Percentiles rank a stretch among this genome's conserved stretches.
Evolutionary conservation across 108 stramenopile species (phyloP).

Genomic region (Conticribra guillardii): DNA sequence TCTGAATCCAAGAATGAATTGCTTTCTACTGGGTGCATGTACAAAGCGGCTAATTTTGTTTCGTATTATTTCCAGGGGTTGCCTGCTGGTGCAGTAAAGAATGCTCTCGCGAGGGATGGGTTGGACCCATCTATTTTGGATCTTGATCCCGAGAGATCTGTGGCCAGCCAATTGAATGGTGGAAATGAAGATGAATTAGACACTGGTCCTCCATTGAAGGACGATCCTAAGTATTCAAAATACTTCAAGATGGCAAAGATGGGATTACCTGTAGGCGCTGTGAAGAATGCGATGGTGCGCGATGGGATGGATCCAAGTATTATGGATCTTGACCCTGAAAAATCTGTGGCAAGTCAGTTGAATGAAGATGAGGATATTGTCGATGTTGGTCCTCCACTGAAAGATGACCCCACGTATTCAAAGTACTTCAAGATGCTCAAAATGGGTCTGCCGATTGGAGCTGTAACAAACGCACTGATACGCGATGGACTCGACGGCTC

Average conservation of each 20-base stretch:
- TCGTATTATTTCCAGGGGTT: conserved; percentile 77
- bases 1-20: too few relatives aligned
- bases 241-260: conserved; percentile 79
- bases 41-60: neutral
- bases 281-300: too few relatives aligned
- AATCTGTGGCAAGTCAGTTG: too few relatives aligned
- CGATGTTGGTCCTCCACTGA: too few relatives aligned
- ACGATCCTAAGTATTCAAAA: conserved; percentile 68
- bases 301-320: too few relatives aligned
- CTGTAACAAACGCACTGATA: conserved; percentile 49
- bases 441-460: conserved; percentile 75
- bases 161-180: conserved; percentile 52
- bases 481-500: conserved; percentile 62
- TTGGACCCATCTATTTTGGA: conserved; percentile 65
- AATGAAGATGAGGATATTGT: too few relatives aligned
- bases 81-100: conserved; percentile 73
- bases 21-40: neutral
- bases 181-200: too few relatives aligned
- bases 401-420: conserved; percentile 64
- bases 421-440: conserved; percentile 84
- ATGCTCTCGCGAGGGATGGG: conserved; percentile 73
- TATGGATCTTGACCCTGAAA: too few relatives aligned
- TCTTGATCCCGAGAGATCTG: conserved; percentile 57
- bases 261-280: conserved; percentile 80
- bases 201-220: conserved; percentile 69